phyloP scores from a whole-genome alignment of 345 rosid genomes.

The Firmiana major region DNA sequence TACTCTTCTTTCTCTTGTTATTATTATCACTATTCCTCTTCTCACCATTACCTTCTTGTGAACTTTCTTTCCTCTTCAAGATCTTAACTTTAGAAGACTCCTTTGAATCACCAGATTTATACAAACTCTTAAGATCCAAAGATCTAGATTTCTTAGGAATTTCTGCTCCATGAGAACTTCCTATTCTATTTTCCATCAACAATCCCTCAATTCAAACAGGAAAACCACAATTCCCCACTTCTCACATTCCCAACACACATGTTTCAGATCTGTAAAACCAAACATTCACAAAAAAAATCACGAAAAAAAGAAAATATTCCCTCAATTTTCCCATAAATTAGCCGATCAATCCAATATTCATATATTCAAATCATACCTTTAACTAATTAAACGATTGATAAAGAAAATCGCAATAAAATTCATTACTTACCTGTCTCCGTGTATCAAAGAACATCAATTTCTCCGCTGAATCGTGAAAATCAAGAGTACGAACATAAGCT shows the following conservation, averaged over 20 bases:
- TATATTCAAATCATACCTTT: slow-evolving; percentile 8
- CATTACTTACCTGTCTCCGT: slow-evolving; percentile 38
- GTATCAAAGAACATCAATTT: slow-evolving; percentile 24
- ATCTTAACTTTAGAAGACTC: slow-evolving; percentile 39
- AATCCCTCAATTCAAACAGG: slow-evolving; percentile 38
- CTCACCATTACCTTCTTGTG: slow-evolving; percentile 35
- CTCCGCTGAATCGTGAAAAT: slow-evolving; percentile 25
- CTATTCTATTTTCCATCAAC: slow-evolving; percentile 82
- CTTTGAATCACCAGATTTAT: slow-evolving; percentile 44
- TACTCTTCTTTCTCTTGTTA: slow-evolving; percentile 52
- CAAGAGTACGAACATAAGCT: slow-evolving; percentile 27
- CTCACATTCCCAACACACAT: slow-evolving; percentile 37
- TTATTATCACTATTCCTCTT: slow-evolving; percentile 27
- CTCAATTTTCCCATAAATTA: slow-evolving; percentile 11
- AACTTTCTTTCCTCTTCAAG: slow-evolving; percentile 55
- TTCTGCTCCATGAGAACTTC: slow-evolving; percentile 66
- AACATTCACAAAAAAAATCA: slow-evolving; percentile 21
- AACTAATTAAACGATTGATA: slow-evolving; percentile 15
- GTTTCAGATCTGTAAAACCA: slow-evolving; percentile 59
- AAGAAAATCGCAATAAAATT: slow-evolving; percentile 9
- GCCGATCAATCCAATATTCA: slow-evolving; percentile 24
- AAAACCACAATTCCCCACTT: slow-evolving; percentile 28
- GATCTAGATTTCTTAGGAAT: slow-evolving; percentile 76
- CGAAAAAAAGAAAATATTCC: slow-evolving; percentile 9
- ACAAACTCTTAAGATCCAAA: slow-evolving; percentile 86